Base-by-base conservation (phyloP, 2,329 filamentous ascomycete genomes). In the Setomelanomma holmii region DNA sequence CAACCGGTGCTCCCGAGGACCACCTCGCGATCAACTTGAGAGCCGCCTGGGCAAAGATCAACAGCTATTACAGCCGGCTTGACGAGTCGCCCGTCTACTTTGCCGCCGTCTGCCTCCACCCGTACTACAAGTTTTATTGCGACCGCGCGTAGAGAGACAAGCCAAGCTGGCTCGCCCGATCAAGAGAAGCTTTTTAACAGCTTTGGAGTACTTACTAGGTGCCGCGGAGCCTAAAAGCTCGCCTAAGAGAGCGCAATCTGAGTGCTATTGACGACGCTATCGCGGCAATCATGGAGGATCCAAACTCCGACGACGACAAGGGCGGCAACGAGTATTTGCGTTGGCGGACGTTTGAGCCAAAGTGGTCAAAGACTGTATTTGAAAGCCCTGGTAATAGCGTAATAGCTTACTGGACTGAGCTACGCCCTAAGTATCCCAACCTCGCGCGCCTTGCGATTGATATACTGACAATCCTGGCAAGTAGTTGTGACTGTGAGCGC, bases 21-120 rank as follows among this genome's bases (percentile, higher is more conserved):
- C 14, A 56, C 24, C 38, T 57, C 14, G 17, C 38, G 21, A 57
- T 57, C 27, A 51, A 53, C 35, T 11, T 57, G 11, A n/a, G 30
- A 14, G 44, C 46, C 4, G 51, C 43, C 4, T 44, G 10, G 36
- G 1, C 4, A 35, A 57, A 48, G 39, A 12, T 30, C 24, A 30
- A 30, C 12, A 30, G 12, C 7, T 30, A 30, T 12, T 30, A 30
- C 24, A 30, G 7, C 7, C 6, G 12, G 20, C 35, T 51, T 46
- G 10, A 35, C 43, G 17, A 3, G 23, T 4, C 24, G 36, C 14
- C 12, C 6, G 24, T 12, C 6, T 30, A 30, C 12, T 30, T 7
- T 30, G 24, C 24, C 6, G 24, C 24, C 6, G 12, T 30, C n/a
- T n/a, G n/a, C n/a, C n/a, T n/a, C n/a, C n/a, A n/a, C n/a, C n/a